Evolutionary conservation across 768 basidiomycete species (phyloP).

Genomic region (Pisolithus orientalis): DNA sequence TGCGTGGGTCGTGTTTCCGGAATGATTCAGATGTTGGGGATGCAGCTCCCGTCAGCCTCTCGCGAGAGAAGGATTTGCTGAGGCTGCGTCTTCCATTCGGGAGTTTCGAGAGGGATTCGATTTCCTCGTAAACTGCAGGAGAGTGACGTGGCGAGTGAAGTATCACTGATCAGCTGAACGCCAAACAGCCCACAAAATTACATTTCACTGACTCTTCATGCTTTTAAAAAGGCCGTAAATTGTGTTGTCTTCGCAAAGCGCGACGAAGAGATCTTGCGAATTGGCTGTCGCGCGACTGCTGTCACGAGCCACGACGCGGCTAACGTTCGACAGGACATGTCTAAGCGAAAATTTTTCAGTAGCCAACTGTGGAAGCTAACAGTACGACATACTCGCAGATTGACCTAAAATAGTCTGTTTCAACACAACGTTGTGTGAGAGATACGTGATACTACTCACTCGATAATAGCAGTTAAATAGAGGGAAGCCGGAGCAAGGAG

Average conservation of each 20-base stretch:
- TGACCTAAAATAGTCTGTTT: slow-evolving; percentile 43
- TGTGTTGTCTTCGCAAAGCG: slow-evolving; percentile 84
- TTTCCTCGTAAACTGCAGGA: slow-evolving; percentile 66
- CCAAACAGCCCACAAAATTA: neutral
- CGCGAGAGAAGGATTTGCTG: slow-evolving; percentile 61
- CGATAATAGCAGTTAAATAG: slow-evolving; percentile 88
- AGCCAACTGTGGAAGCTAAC: slow-evolving; percentile 1
- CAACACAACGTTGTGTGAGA: slow-evolving; percentile 14
- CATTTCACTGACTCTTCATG: slow-evolving; percentile 63
- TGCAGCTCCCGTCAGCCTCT: slow-evolving; percentile 41
- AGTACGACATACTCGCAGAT: slow-evolving; percentile 72
- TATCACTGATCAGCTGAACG: slow-evolving; percentile 10
- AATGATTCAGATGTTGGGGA: slow-evolving; percentile 28
- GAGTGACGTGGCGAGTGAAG: slow-evolving; percentile 12
- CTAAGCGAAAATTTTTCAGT: slow-evolving; percentile 32
- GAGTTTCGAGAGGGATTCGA: slow-evolving; percentile 58
- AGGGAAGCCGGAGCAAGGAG: slow-evolving; percentile 77
- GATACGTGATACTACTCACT: slow-evolving; percentile 50
- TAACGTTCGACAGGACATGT: slow-evolving; percentile 79
- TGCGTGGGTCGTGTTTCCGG: slow-evolving; percentile 20
- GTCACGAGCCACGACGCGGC: slow-evolving; percentile 79
- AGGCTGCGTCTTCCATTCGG: slow-evolving; percentile 48
- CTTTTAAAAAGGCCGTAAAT: slow-evolving; percentile 80
- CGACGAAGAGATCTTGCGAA: slow-evolving; percentile 77
- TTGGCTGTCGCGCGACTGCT: slow-evolving; percentile 73